A percentile compares a stretch with the other conserved stretches of the same genome.
These are phyloP conservation scores for Sclerospora graminicola DNA, from an alignment of 352 stramenopile species.

Conservation along the genomic window DNA sequence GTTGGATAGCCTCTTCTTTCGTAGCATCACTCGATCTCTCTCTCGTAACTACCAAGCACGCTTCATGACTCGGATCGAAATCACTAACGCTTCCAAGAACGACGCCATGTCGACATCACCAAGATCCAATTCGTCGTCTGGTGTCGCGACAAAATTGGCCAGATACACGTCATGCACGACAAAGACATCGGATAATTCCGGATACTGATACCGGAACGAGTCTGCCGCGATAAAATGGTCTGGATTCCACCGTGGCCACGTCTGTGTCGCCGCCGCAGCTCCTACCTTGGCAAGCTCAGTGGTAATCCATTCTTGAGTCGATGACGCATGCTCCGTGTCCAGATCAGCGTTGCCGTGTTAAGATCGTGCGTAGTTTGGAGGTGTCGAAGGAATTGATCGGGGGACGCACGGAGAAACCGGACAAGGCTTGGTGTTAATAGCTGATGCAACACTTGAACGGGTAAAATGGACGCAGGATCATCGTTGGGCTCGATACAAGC, in stretches of 20 bases:
- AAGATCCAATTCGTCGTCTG: conserved; percentile 34
- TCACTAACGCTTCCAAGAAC: conserved; percentile 66
- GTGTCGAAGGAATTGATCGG: conserved; percentile 46
- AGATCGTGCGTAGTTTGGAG: conserved; percentile 61
- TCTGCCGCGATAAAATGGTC: conserved; percentile 81
- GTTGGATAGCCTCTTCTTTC: conserved; percentile 43
- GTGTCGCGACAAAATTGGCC: conserved; percentile 58
- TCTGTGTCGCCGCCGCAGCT: conserved; percentile 30
- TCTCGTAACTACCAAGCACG: conserved; percentile 68
- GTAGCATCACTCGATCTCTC: conserved; percentile 40
- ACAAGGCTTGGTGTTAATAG: conserved; percentile 73
- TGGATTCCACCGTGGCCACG: conserved; percentile 69
- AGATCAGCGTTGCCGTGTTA: conserved; percentile 53
- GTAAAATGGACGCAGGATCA: conserved; percentile 5
- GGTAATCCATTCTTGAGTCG: conserved; percentile 41
- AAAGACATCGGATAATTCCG: conserved; percentile 58
- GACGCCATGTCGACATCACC: conserved; percentile 67
- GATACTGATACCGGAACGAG: conserved; percentile 81
- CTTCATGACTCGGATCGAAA: conserved; percentile 75
- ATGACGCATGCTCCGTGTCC: conserved; percentile 62
- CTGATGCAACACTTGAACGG: conserved; percentile 61
- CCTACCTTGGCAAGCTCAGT: conserved; percentile 62
- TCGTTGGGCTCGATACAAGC: conserved; percentile 41
- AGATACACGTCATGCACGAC: conserved; percentile 78
- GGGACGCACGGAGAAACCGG: conserved; percentile 48